Evolutionary conservation across 2,329 filamentous ascomycete genomes (phyloP).

Genomic region (Pseudogymnoascus sp.): DNA sequence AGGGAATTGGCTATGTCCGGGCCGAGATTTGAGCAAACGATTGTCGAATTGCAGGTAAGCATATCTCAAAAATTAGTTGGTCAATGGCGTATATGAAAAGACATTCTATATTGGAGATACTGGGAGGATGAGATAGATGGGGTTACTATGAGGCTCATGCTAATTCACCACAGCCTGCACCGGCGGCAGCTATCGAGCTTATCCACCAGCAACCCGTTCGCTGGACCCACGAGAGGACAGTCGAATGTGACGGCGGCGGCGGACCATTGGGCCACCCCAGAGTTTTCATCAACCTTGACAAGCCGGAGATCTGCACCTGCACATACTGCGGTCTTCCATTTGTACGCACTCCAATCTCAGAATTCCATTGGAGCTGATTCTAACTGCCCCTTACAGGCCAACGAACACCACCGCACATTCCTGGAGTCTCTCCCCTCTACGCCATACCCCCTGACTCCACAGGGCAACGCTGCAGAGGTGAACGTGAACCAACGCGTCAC

Average conservation of each 20-base stretch:
- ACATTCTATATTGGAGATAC: neutral
- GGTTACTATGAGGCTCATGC: constrained; percentile 7
- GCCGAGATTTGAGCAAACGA: constrained; percentile 93
- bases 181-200: constrained; percentile 84
- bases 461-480: constrained; percentile 50
- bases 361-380: neutral
- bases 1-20: constrained; percentile 81
- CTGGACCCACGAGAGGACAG: constrained; percentile 77
- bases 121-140: neutral
- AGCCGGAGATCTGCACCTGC: constrained; percentile 85
- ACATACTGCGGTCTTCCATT: constrained; percentile 90
- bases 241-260: constrained; percentile 86
- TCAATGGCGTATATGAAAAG: neutral
- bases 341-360: constrained; percentile 47
- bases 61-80: neutral
- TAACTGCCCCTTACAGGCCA: constrained; percentile 51
- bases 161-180: constrained; percentile 61
- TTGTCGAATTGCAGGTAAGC: constrained; percentile 81
- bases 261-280: constrained; percentile 83
- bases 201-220: constrained; percentile 92
- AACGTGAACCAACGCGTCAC: constrained; percentile 50
- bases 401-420: constrained; percentile 79
- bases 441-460: constrained; percentile 69
- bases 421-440: constrained; percentile 75
- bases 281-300: constrained; percentile 97